Evolutionary conservation across 345 rosid genomes (phyloP).

Genomic region (Salix exigua): DNA sequence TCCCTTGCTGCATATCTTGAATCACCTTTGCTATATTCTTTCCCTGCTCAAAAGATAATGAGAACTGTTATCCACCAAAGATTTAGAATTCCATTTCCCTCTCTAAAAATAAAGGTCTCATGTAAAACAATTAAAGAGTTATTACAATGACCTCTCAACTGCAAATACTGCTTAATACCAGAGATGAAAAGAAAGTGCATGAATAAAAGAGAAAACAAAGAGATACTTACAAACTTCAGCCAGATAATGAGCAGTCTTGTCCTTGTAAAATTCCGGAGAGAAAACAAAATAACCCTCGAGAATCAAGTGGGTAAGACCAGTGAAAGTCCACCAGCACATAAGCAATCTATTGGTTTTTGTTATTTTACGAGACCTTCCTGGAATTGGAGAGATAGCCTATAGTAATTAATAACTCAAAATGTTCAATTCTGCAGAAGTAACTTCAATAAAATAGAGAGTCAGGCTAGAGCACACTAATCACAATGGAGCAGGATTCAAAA

Average conservation of each 20-base stretch:
- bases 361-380: constrained; percentile 44
- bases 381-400: not conserved
- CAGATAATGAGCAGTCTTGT: constrained; percentile 61
- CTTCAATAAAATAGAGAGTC: not conserved
- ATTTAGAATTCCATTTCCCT: not conserved
- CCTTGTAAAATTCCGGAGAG: constrained; percentile 81
- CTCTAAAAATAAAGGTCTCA: not conserved
- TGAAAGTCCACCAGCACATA: constrained; percentile 99
- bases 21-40: constrained; percentile 97
- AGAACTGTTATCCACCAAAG: not conserved
- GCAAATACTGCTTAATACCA: not conserved
- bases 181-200: not conserved
- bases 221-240: constrained; percentile 87
- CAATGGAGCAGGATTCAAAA: not conserved
- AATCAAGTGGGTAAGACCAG: constrained; percentile 78
- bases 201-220: not conserved
- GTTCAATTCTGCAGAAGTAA: not conserved
- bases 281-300: constrained; percentile 91
- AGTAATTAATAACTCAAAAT: not conserved
- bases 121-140: not conserved
- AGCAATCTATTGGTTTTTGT: constrained; percentile 54
- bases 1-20: constrained; percentile 86
- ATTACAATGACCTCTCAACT: not conserved
- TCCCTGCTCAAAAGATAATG: constrained; percentile 48
- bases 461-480: not conserved